phyloP scores from a whole-genome alignment of 2,329 filamentous ascomycete genomes.

The Emmonsia crescens region DNA sequence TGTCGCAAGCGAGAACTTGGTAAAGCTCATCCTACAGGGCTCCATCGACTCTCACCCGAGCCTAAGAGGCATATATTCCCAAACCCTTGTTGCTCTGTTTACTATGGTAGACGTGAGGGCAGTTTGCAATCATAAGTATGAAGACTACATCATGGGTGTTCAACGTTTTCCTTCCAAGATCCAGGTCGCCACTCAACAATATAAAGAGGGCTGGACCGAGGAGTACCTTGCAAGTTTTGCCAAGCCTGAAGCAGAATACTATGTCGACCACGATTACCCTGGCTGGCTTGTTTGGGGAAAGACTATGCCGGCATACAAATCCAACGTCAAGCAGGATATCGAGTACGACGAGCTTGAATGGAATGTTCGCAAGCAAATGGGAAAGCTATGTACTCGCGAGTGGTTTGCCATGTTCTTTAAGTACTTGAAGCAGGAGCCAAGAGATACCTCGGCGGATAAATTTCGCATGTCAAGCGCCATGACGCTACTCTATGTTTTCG shows the following conservation, averaged over 20 bases:
- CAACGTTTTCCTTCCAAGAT: constrained; percentile 70
- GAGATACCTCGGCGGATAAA: constrained; percentile 67
- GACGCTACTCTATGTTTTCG: constrained; percentile 79
- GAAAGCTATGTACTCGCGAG: constrained; percentile 62
- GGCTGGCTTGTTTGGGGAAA: constrained; percentile 97
- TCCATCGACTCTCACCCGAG: constrained; percentile 86
- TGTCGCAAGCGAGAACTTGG: constrained; percentile 68
- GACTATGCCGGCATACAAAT: constrained; percentile 66
- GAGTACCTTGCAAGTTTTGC: constrained; percentile 70
- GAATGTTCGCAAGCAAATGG: constrained; percentile 65
- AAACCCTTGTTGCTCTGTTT: constrained; percentile 68
- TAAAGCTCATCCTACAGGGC: constrained; percentile 71
- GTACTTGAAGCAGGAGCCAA: constrained; percentile 91
- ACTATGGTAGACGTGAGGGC: constrained; percentile 80
- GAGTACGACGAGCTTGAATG: constrained; percentile 73
- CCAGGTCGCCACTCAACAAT: constrained; percentile 58
- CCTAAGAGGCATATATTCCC: constrained; percentile 68
- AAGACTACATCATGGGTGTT: constrained; percentile 72
- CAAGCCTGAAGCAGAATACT: constrained; percentile 69
- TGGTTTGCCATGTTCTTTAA: constrained; percentile 86
- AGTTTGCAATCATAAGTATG: constrained; percentile 74
- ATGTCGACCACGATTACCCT: constrained; percentile 81
- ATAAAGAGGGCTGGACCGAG: constrained; percentile 67
- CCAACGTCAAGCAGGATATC: constrained; percentile 55
- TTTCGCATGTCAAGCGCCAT: constrained; percentile 85